A percentile compares a stretch with the other conserved stretches of the same genome.
Evolutionary conservation across 2,329 filamentous ascomycete species (phyloP).

Genomic region (Pestalotiopsis sp.): DNA sequence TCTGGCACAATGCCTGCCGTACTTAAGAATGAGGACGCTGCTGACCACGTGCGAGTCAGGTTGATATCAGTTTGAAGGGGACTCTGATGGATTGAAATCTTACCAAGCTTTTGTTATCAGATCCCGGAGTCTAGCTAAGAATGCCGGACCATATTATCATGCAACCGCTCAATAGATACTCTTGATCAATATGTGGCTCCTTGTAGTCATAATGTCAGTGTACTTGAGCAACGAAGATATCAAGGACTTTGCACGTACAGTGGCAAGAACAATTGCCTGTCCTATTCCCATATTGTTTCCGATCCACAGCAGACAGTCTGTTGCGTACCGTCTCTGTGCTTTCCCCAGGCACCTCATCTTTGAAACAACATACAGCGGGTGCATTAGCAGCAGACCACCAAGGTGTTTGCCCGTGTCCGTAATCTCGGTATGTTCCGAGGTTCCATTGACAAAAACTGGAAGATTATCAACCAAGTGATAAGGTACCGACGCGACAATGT

Average conservation of each 20-base stretch:
- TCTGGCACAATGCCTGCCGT: too few species aligned
- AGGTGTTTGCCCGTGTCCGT: conserved; percentile 17
- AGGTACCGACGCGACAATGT: conserved; percentile 21
- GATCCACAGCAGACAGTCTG: conserved; percentile 25
- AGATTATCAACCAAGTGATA: conserved; percentile 23
- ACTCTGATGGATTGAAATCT: too few species aligned
- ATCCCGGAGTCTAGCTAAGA: neutral
- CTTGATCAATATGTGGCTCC: conserved; percentile 13
- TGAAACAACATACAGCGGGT: conserved; percentile 18
- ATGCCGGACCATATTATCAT: conserved; percentile 22
- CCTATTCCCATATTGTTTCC: conserved; percentile 25
- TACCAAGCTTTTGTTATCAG: too few species aligned
- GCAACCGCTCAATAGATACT: conserved; percentile 19
- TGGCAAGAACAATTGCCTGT: conserved; percentile 21
- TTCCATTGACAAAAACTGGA: conserved; percentile 16
- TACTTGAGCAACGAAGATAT: neutral
- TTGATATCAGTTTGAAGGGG: too few species aligned
- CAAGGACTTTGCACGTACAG: conserved; percentile 17
- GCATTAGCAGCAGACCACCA: conserved; percentile 26
- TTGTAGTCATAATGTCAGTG: neutral
- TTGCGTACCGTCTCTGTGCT: conserved; percentile 15
- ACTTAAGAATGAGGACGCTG: too few species aligned
- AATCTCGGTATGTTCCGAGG: neutral
- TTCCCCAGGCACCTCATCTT: conserved; percentile 15
- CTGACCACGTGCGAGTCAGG: too few species aligned